phyloP scores from a whole-genome alignment of 805 yeast genomes.

The Candida argentea region DNA sequence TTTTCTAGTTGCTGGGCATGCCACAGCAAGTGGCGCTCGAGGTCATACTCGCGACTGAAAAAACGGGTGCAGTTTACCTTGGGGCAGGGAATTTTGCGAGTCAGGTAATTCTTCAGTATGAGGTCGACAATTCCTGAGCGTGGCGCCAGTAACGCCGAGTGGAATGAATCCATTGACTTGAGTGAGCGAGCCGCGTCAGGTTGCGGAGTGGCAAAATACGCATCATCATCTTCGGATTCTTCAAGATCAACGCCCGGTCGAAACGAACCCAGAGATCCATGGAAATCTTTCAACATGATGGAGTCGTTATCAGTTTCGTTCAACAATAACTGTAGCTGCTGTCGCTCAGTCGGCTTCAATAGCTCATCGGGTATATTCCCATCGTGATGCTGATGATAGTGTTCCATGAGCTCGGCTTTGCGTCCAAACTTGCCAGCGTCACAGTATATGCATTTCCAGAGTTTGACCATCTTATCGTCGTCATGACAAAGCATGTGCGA shows the following conservation, averaged over 20 bases:
- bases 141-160: constrained; percentile 2
- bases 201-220: constrained; percentile 1
- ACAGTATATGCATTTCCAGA: constrained; percentile 63
- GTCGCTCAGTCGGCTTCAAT: constrained; percentile 14
- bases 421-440: constrained; percentile 37
- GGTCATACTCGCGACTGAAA: constrained; percentile 40
- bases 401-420: constrained; percentile 47
- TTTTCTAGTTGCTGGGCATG: constrained; percentile 28
- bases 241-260: constrained; percentile 4
- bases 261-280: constrained; percentile 3
- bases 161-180: constrained; percentile 3
- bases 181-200: constrained; percentile 2
- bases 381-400: constrained; percentile 43
- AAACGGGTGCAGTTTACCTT: constrained; percentile 41
- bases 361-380: constrained; percentile 25
- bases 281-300: constrained; percentile 4
- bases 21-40: constrained; percentile 44
- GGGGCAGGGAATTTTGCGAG: constrained; percentile 34
- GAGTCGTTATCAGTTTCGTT: constrained; percentile 6
- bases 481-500: constrained; percentile 69
- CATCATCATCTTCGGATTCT: constrained; percentile 5
- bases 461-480: constrained; percentile 35
- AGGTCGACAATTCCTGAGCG: constrained; percentile 22
- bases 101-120: constrained; percentile 25
- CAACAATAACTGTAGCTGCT: constrained; percentile 12